Base-by-base conservation (phyloP, 2,329 filamentous ascomycete species). In the Chalaropsis ovoidea region DNA sequence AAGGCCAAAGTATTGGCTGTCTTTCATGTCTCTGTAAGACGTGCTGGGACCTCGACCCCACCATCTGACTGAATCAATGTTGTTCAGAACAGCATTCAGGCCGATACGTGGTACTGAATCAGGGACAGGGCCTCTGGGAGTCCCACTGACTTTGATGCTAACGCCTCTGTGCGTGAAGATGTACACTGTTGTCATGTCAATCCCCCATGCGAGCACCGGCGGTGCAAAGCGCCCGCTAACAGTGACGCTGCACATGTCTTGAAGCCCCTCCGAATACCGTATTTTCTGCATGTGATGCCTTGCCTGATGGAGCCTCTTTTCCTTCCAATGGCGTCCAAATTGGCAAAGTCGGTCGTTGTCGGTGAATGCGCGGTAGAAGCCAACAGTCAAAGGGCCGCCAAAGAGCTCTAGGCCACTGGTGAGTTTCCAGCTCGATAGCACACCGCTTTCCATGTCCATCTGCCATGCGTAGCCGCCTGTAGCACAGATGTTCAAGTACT, bases 41-140 rank as follows among this genome's bases (percentile, higher is more conserved):
- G 88, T 85, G 1, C 83, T 83, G 0, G 84, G 84, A 0, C 87
- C 87, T 3, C 83, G 81, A 4, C 86, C 86, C 70, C 84, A 88
- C 86, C 86, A 90, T n/a, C 75, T 73, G 0, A 77, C 79, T 3
- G 71, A 69, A 3, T 74, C 71, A 27, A 78, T 73, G 19, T 69
- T 75, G 61, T 61, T 73, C 43, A 39, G 1, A 69, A 76, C 76
- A 13, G 75, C 78, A n/a, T 72, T 82, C 69, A 88, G 73, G 0
- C 86, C 86, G 67, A 88, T 80, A 17, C 86, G 79, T 0, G 86
- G 84, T 49, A 88, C 79, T 1, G 82, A 86, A 2, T 76, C 73
- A 0, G 84, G 74, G 1, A 79, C 77, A 13, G 70, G 70, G 0
- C 82, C 82, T 17, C 75, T 75, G 0, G 79, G 77, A 7, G 76